These are phyloP conservation scores for Alternaria metachromatica DNA, from an alignment of 2,329 filamentous ascomycete species.

Conservation along the genomic window DNA sequence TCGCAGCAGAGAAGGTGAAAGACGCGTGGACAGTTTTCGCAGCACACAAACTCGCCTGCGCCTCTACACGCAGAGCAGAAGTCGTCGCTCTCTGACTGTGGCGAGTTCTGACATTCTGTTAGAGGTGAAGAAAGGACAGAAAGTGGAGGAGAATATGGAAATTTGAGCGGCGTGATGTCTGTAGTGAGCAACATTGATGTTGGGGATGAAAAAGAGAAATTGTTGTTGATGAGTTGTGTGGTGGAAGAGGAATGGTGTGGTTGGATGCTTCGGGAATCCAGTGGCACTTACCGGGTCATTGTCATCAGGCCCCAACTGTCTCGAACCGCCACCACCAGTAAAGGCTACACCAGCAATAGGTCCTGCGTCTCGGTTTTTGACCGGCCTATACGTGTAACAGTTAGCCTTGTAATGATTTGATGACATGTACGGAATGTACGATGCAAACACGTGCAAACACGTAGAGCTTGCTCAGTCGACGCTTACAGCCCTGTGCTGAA, in stretches of 20 bases:
- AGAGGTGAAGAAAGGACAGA: slow-evolving; percentile 48
- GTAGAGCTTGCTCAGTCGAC: slow-evolving; percentile 44
- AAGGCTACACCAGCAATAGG: slow-evolving; percentile 71
- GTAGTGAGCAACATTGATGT: slow-evolving; percentile 44
- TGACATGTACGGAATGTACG: slow-evolving; percentile 19
- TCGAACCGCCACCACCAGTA: slow-evolving; percentile 64
- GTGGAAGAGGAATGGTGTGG: slow-evolving; percentile 49
- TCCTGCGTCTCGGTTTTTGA: slow-evolving; percentile 73
- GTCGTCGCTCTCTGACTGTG: slow-evolving; percentile 75
- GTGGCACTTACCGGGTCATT: slow-evolving; percentile 60
- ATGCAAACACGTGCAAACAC: slow-evolving; percentile 42
- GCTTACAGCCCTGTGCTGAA: slow-evolving; percentile 32
- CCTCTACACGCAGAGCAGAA: slow-evolving; percentile 86
- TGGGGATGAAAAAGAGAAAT: slow-evolving; percentile 33
- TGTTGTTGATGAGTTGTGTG: slow-evolving; percentile 43
- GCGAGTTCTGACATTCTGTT: slow-evolving; percentile 49
- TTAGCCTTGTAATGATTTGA: slow-evolving; percentile 41
- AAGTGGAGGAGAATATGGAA: slow-evolving; percentile 45
- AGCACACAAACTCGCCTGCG: slow-evolving; percentile 86
- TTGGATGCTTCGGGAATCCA: slow-evolving; percentile 53
- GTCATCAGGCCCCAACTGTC: slow-evolving; percentile 66
- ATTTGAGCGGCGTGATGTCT: slow-evolving; percentile 36
- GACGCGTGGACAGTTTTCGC: slow-evolving; percentile 87
- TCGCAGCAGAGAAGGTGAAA: slow-evolving; percentile 92
- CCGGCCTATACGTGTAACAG: slow-evolving; percentile 62